Conservation (phyloP, 179 eudicot genomes). For the Beta lomatogona region DNA sequence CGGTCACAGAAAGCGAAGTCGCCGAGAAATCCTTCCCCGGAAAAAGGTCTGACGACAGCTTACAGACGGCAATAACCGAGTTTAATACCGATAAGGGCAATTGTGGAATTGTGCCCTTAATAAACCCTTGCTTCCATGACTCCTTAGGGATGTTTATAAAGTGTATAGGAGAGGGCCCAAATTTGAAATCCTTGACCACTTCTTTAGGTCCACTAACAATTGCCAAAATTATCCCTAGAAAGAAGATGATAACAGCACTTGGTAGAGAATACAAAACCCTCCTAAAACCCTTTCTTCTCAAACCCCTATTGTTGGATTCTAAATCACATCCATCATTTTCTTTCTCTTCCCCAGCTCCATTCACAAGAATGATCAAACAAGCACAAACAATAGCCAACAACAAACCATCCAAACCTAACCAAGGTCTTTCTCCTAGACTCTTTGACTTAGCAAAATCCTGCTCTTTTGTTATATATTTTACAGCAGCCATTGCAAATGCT, state of each 20-base stretch:
- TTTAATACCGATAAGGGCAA: constrained; percentile 73
- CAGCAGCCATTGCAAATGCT: constrained; percentile 77
- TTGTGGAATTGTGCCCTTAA: constrained; percentile 87
- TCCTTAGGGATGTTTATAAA: constrained; percentile 53
- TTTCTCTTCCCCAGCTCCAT: constrained; percentile 62
- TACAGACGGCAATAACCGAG: constrained; percentile 88
- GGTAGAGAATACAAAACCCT: constrained; percentile 59
- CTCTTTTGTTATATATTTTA: constrained; percentile 60
- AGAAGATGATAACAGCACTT: constrained; percentile 72
- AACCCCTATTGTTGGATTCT: not conserved
- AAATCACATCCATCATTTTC: constrained; percentile 15
- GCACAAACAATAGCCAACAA: constrained; percentile 69
- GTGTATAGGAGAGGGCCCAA: constrained; percentile 60
- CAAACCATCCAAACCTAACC: constrained; percentile 88
- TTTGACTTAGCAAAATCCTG: constrained; percentile 75
- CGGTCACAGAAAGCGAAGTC: constrained; percentile 67
- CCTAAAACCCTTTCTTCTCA: constrained; percentile 26
- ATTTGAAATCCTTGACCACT: constrained; percentile 53
- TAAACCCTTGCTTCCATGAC: constrained; percentile 84
- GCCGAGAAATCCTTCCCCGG: constrained; percentile 65
- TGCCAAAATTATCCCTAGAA: constrained; percentile 66
- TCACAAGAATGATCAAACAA: constrained; percentile 64
- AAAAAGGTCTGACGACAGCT: constrained; percentile 71
- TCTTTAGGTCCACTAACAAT: constrained; percentile 57
- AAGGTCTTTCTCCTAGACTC: constrained; percentile 54